Evolutionary conservation across 495 filamentous ascomycete genomes (phyloP).

Genomic region (Pseudotulostoma volvatum): DNA sequence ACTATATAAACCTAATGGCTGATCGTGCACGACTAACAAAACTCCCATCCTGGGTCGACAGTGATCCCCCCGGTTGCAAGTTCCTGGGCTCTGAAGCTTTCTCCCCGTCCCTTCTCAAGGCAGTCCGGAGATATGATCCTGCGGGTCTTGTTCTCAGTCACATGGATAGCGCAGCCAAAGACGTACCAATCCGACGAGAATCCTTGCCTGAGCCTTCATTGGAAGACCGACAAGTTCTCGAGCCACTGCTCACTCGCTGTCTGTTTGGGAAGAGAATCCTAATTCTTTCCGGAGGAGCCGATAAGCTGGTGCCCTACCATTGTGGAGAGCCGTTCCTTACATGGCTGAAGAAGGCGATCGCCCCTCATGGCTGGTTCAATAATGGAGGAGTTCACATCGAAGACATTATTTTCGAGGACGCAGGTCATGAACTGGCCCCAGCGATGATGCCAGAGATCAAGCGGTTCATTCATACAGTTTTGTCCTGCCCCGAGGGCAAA

Average conservation of each 20-base stretch:
- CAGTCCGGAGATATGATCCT: slow-evolving; percentile 49
- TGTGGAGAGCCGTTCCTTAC: slow-evolving; percentile 50
- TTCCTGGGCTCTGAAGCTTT: slow-evolving; percentile 69
- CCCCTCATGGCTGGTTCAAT: slow-evolving; percentile 36
- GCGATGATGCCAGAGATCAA: slow-evolving; percentile 60
- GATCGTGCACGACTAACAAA: slow-evolving; percentile 65
- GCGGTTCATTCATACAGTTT: slow-evolving; percentile 42
- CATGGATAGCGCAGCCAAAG: slow-evolving; percentile 16
- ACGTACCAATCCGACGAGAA: slow-evolving; percentile 14
- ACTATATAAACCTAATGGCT: slow-evolving; percentile 62
- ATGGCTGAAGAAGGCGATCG: slow-evolving; percentile 48
- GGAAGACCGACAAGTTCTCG: slow-evolving; percentile 23
- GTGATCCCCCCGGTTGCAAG: slow-evolving; percentile 35
- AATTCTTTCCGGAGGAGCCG: slow-evolving; percentile 55
- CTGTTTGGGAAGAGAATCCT: slow-evolving; percentile 62
- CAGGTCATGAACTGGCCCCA: slow-evolving; percentile 54
- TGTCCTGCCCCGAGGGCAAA: slow-evolving; percentile 11
- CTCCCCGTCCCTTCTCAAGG: slow-evolving; percentile 45
- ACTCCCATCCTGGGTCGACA: slow-evolving; percentile 40
- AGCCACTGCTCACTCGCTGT: slow-evolving; percentile 26
- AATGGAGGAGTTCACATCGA: slow-evolving; percentile 45
- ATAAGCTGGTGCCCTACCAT: slow-evolving; percentile 73
- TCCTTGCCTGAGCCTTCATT: slow-evolving; percentile 31
- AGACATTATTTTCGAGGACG: slow-evolving; percentile 55
- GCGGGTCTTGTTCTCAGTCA: slow-evolving; percentile 48